A percentile compares a stretch with the other conserved stretches of the same genome.
These are phyloP conservation scores for Claviceps sp. DNA, from an alignment of 2,329 filamentous ascomycete genomes.

Conservation along the genomic window DNA sequence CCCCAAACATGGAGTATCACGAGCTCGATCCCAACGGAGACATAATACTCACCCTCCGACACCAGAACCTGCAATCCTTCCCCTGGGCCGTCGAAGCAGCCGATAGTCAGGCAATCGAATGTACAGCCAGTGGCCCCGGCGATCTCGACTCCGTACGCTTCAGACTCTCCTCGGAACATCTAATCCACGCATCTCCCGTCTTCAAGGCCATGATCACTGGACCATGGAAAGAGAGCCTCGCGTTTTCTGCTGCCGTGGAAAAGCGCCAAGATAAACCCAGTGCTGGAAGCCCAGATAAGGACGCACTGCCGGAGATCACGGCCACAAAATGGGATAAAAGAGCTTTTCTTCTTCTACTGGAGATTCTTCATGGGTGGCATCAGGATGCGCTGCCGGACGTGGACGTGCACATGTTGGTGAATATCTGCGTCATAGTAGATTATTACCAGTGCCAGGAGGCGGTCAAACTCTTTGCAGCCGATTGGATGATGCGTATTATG, in stretches of 20 bases:
- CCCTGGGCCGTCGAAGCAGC: neutral
- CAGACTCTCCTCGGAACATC: constrained; percentile 21
- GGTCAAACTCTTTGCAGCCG: constrained; percentile 20
- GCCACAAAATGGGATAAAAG: neutral
- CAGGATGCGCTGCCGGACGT: constrained; percentile 12
- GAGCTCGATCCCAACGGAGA: constrained; percentile 1
- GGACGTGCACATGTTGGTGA: constrained; percentile 25
- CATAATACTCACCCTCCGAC: neutral
- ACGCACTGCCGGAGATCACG: neutral
- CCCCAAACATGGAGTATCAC: neutral
- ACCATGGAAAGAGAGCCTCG: constrained; percentile 11
- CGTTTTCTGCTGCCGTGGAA: neutral
- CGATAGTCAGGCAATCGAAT: too few relatives aligned
- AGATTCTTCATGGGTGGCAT: constrained; percentile 1
- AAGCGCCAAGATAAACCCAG: too few relatives aligned
- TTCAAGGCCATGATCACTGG: constrained; percentile 8
- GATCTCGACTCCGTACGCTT: constrained; percentile 1
- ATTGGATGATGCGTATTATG: neutral
- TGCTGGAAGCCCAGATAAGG: too few relatives aligned
- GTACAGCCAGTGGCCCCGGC: neutral
- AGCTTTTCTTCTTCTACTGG: neutral
- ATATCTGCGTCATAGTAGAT: constrained; percentile 29
- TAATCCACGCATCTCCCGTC: constrained; percentile 18
- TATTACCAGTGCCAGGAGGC: constrained; percentile 28
- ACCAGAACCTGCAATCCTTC: neutral